Conservation (phyloP, 2,329 filamentous ascomycete species). For the Fusarium sp. region DNA sequence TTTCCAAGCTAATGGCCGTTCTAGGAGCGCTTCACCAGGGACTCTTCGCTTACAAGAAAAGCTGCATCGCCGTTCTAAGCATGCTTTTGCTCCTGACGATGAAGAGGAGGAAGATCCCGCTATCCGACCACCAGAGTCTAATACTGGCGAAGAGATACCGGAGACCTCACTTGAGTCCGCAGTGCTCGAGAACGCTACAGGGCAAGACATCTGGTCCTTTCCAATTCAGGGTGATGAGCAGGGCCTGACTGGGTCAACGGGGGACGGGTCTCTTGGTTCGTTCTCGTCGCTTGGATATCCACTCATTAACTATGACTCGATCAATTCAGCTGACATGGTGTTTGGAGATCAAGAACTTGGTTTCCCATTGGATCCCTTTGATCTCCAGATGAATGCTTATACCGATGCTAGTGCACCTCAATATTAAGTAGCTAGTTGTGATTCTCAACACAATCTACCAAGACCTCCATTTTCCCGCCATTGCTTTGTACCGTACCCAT, state of each 20-base stretch:
- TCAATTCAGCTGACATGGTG: neutral
- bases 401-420: slow-evolving; percentile 6
- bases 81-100: slow-evolving; percentile 24
- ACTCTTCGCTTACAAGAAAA: slow-evolving; percentile 5
- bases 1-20: too few relatives aligned
- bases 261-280: accelerated
- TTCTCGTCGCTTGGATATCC: neutral
- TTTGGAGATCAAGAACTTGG: slow-evolving; percentile 12
- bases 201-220: slow-evolving; percentile 17
- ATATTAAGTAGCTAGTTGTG: neutral
- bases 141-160: neutral
- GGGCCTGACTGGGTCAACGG: neutral
- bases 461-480: too few relatives aligned
- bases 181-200: neutral
- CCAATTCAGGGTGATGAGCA: neutral
- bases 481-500: too few relatives aligned
- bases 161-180: neutral
- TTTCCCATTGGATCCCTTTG: slow-evolving; percentile 26
- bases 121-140: neutral
- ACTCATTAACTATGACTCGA: slow-evolving; percentile 9
- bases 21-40: neutral
- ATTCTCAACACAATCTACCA: too few relatives aligned
- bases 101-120: slow-evolving; percentile 24
- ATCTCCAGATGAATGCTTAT: slow-evolving; percentile 31
- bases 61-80: slow-evolving; percentile 32